Base-by-base conservation (phyloP, 257 asterid species). In the Scutellaria minor region DNA sequence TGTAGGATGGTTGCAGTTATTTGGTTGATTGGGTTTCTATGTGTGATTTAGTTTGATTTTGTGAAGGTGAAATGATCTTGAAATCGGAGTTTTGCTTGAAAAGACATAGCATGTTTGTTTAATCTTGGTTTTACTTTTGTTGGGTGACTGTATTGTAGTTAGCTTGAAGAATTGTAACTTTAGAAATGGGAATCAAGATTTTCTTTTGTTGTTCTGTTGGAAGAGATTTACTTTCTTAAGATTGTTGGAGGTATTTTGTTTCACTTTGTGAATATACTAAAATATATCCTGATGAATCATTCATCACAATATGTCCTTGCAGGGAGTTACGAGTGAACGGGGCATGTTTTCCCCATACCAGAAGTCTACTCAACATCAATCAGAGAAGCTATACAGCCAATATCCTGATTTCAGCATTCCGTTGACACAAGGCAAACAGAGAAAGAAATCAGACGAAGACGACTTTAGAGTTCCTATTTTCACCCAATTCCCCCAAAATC, bases 401-500 rank as follows among this genome's bases (percentile, higher is more conserved):
- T 77, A 71, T 63, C 73, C 83, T 18, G 79, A 81, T 73, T 53
- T 79, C 58, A 77, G 71, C 74, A 39, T 76, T 45, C 83, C 85
- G 22, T 47, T 42, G 66, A 46, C 75, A 59, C 83, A 80, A 66
- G 77, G 20, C 18, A 82, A 83, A 78, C 82, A 66, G 73, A 78
- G 77, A 73, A 85, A 80, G 82, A 83, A 70, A 37, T 70, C 46
- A 12, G 87, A 85, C 42, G 94, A 86, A 59, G 90, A 90, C 79
- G 96, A 93, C 68, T 88, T 84, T 65, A 82, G 81, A 66, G 95
- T 93, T 77, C 96, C 97, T 35, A 79, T 83, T 51, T 84, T 90
- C 70, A 45, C 74, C 55, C 81, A 81, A 41, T 77, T 86, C 15
- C 75, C 52, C 69, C 71, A 58, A 59, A 83, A 51, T 75, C 90